Conservation (phyloP, 192 early-diverging fungal genomes). For the Backusella westeae region DNA sequence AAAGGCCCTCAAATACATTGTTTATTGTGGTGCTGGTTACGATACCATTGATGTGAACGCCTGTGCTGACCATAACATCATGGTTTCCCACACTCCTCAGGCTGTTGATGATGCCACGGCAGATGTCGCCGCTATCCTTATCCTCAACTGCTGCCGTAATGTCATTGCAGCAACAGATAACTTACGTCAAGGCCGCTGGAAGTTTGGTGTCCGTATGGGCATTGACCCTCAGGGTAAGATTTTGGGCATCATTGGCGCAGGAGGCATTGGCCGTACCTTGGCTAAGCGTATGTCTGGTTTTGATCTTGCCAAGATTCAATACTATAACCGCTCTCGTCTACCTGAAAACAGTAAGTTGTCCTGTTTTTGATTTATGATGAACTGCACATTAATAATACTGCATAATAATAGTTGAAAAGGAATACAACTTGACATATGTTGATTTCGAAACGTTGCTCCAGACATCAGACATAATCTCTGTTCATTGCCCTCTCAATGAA, state of each 20-base stretch:
- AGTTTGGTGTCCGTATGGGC: conserved; percentile 30
- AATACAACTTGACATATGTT: conserved; percentile 42
- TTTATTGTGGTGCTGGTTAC: conserved; percentile 38
- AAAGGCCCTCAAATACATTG: conserved; percentile 23
- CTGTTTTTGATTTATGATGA: background rate
- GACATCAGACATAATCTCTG: conserved; percentile 49
- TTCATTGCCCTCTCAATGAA: conserved; percentile 43
- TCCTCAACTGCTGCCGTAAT: conserved; percentile 48
- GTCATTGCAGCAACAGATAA: conserved; percentile 29
- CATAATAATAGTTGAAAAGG: conserved; percentile 37
- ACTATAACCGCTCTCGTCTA: conserved; percentile 47
- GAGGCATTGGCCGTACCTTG: conserved; percentile 50
- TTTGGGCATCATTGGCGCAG: conserved; percentile 50
- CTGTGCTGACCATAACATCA: conserved; percentile 28
- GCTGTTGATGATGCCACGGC: conserved; percentile 43
- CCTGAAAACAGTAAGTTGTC: conserved; percentile 33
- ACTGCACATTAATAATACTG: background rate
- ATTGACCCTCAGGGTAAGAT: conserved; percentile 38
- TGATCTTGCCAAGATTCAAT: conserved; percentile 45
- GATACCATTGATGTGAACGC: conserved; percentile 39
- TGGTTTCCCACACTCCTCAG: conserved; percentile 44
- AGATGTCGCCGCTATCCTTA: conserved; percentile 45
- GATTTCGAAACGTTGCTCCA: conserved; percentile 50
- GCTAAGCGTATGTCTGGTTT: conserved; percentile 48
- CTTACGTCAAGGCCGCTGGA: conserved; percentile 42